Percentiles rank a stretch among this genome's conserved stretches.
Conservation (phyloP, 192 early-diverging fungal species). For the Linderina pennispora region DNA sequence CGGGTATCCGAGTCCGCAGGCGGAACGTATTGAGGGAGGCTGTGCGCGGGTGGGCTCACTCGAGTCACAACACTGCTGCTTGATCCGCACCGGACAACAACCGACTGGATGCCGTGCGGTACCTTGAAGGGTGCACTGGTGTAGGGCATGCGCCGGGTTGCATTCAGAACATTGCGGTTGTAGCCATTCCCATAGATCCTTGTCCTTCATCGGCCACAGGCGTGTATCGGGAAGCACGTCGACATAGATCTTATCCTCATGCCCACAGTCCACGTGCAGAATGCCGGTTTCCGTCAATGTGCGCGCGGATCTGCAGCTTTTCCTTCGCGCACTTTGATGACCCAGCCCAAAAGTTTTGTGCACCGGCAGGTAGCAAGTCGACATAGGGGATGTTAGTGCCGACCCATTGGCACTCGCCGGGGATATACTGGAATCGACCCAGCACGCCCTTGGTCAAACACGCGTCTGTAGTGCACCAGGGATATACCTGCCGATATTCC, state of each 20-base stretch:
- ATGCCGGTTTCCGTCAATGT: constrained; percentile 29
- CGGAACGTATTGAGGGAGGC: constrained; percentile 5
- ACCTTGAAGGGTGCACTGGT: constrained; percentile 20
- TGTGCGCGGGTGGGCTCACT: constrained; percentile 17
- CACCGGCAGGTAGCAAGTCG: constrained; percentile 47
- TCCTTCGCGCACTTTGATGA: constrained; percentile 26
- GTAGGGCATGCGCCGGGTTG: constrained; percentile 13
- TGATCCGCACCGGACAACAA: constrained; percentile 43
- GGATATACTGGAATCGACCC: constrained; percentile 5
- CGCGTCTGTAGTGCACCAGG: constrained; percentile 35
- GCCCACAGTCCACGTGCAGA: constrained; percentile 25
- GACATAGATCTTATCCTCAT: background rate
- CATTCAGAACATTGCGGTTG: constrained; percentile 40
- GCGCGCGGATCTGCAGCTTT: constrained; percentile 26
- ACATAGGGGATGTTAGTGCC: constrained; percentile 47
- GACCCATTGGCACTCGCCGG: constrained; percentile 45
- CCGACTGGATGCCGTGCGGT: constrained; percentile 30
- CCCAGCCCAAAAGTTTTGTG: constrained; percentile 60
- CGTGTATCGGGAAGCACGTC: constrained; percentile 52
- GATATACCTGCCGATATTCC: constrained; percentile 7
- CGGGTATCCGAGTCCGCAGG: constrained; percentile 26
- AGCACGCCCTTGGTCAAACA: constrained; percentile 37
- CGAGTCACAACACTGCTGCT: constrained; percentile 34
- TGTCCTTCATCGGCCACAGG: constrained; percentile 42
- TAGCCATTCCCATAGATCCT: constrained; percentile 41